Conservation (phyloP, 2,329 filamentous ascomycete species). For the Diaporthe amygdali region DNA sequence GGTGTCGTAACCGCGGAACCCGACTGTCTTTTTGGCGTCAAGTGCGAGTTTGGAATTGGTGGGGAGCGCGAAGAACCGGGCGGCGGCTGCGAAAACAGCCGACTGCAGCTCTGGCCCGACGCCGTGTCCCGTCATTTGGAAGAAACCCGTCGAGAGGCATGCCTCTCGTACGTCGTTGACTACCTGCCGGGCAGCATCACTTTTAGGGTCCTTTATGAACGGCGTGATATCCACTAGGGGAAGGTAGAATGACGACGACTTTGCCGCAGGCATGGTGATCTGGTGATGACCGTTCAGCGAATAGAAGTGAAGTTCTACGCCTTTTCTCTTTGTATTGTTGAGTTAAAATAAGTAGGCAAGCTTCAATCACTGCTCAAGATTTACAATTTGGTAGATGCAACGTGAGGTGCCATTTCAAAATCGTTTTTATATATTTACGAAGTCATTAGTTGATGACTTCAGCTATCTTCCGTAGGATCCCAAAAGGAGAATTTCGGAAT, state of each 20-base stretch:
- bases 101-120: conserved; percentile 27
- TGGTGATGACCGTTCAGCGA: too few species aligned
- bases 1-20: conserved; percentile 52
- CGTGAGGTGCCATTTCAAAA: too few species aligned
- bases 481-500: too few species aligned
- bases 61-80: conserved; percentile 53
- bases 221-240: conserved; percentile 38
- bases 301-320: too few species aligned
- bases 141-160: conserved; percentile 35
- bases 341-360: too few species aligned
- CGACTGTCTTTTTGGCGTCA: conserved; percentile 30
- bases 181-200: conserved; percentile 31
- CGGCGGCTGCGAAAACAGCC: conserved; percentile 31
- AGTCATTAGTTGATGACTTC: too few species aligned
- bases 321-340: too few species aligned
- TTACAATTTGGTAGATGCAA: too few species aligned
- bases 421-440: too few species aligned
- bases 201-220: conserved; percentile 34
- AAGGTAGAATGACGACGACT: conserved; percentile 26
- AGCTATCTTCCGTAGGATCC: too few species aligned
- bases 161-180: conserved; percentile 35
- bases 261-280: too few species aligned
- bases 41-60: conserved; percentile 46
- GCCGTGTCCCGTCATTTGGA: conserved; percentile 30
- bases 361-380: too few species aligned